These are phyloP conservation scores for Helotiales sp. DNA, from an alignment of 2,329 filamentous ascomycete genomes.

Conservation along the genomic window DNA sequence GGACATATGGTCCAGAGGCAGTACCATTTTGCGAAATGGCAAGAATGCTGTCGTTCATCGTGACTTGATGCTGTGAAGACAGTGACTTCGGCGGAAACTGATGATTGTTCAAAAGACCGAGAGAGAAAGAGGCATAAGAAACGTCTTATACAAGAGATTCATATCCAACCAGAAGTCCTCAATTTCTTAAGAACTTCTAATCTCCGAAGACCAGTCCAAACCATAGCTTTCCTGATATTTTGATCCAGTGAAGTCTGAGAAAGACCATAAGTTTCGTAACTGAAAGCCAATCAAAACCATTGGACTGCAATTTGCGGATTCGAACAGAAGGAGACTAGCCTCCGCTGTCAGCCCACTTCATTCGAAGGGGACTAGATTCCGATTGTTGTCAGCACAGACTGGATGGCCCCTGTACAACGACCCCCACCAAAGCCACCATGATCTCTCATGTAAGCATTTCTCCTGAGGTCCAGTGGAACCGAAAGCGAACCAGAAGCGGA, in stretches of 20 bases:
- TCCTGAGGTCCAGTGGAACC: not conserved
- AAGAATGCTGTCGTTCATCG: slow-evolving; percentile 2
- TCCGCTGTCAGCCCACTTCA: not conserved
- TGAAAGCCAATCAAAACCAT: not conserved
- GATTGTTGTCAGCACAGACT: slow-evolving; percentile 14
- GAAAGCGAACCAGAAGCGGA: not conserved
- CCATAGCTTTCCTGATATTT: not conserved
- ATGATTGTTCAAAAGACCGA: not conserved
- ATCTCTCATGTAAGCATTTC: not conserved
- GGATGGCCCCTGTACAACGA: not conserved
- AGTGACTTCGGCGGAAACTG: not conserved
- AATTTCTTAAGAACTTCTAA: not conserved
- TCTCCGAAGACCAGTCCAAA: not conserved
- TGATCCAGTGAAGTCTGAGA: not conserved
- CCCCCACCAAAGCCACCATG: not conserved
- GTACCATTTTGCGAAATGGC: not conserved
- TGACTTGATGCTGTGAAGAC: not conserved
- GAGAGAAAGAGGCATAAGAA: not conserved
- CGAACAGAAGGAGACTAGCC: not conserved
- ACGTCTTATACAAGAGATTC: not conserved
- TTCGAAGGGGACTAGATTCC: slow-evolving; percentile 33
- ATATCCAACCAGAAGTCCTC: not conserved
- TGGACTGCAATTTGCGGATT: too few relatives aligned
- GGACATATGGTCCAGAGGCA: not conserved
- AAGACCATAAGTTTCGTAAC: not conserved